Base-by-base conservation (phyloP, 176 grass and related monocot genomes). In the Themeda triandra region DNA sequence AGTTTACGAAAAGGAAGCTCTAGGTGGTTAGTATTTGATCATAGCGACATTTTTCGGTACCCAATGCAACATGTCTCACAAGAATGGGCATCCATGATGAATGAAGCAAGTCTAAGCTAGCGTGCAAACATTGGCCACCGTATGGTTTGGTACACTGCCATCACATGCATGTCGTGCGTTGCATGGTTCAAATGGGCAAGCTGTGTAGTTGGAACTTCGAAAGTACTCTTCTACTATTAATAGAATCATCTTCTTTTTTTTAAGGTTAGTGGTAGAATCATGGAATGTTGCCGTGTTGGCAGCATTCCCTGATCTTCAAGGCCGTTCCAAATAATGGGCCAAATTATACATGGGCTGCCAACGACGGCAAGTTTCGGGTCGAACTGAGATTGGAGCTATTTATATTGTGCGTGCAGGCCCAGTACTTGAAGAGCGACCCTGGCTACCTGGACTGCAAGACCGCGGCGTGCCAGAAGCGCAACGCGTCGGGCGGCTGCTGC, bases 371-470 rank as follows among this genome's bases (percentile, higher is more conserved):
- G 45, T 28, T 32, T 11, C 9, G 10, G 18, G 48, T 10, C n/a
- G 21, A 40, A 12, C 9, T 66, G 24, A 72, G 30, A 2, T 14
- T 8, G 15, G 15, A 27, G 5, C 30, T 49, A 49, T 49, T 31
- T 24, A 9, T 24, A 9, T 10, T 2, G 6, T 2, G 31, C 8
- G 15, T 56, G n/a, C 78, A 97, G 92, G 94, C 94, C 68, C 90
- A 97, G 82, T 13, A 68, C 25, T 6, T 91, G 82, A 87, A 13
- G 31, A 82, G 40, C 27, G 92, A 97, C 46, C 80, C 92, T 0
- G 17, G 25, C 39, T 97, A 90, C 75, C 33, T 94, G 12, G 51
- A 68, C 39, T 97, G 92, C 89, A 92, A 77, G 79, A 90, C 82
- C 12, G 37, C 82, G 19, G 14, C 27, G 29, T 97, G 94, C 86